Evolutionary conservation across 2,329 filamentous ascomycete genomes (phyloP).

Genomic region (Alternaria brassicae): DNA sequence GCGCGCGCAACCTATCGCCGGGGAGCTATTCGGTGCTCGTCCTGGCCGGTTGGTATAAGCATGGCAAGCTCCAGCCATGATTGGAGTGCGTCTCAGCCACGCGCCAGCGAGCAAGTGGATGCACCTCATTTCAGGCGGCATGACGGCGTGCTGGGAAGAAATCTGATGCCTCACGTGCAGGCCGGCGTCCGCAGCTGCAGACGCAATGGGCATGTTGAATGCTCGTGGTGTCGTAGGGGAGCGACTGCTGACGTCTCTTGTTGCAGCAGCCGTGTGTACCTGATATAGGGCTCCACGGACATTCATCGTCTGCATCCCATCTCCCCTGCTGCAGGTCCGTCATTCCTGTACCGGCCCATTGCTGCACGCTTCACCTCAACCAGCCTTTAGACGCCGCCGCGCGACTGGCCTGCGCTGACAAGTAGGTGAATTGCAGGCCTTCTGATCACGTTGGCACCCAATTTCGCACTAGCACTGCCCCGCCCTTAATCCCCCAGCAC

Average conservation of each 20-base stretch:
- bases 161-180: slow-evolving; percentile 34
- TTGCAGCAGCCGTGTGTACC: slow-evolving; percentile 23
- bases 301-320: slow-evolving; percentile 10
- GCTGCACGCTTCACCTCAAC: not conserved
- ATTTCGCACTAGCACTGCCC: slow-evolving; percentile 27
- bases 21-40: not conserved
- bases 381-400: slow-evolving; percentile 9
- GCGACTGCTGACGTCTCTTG: slow-evolving; percentile 33
- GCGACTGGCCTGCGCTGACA: slow-evolving; percentile 11
- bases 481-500: slow-evolving; percentile 34
- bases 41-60: slow-evolving; percentile 3
- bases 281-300: slow-evolving; percentile 18
- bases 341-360: slow-evolving; percentile 15
- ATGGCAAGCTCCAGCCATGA: slow-evolving; percentile 12
- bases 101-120: slow-evolving; percentile 33
- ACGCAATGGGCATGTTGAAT: slow-evolving; percentile 11
- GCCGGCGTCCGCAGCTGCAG: slow-evolving; percentile 20
- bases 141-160: slow-evolving; percentile 29
- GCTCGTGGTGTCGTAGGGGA: not conserved
- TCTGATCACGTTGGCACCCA: slow-evolving; percentile 20
- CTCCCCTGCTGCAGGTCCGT: slow-evolving; percentile 19
- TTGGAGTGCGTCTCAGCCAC: slow-evolving; percentile 30
- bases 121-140: slow-evolving; percentile 21
- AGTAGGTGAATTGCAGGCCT: slow-evolving; percentile 20
- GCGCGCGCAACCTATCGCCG: not conserved